Percentiles rank a stretch among this genome's conserved stretches.
phyloP scores from a whole-genome alignment of 116 monocot species.

The Posidonia oceanica region DNA sequence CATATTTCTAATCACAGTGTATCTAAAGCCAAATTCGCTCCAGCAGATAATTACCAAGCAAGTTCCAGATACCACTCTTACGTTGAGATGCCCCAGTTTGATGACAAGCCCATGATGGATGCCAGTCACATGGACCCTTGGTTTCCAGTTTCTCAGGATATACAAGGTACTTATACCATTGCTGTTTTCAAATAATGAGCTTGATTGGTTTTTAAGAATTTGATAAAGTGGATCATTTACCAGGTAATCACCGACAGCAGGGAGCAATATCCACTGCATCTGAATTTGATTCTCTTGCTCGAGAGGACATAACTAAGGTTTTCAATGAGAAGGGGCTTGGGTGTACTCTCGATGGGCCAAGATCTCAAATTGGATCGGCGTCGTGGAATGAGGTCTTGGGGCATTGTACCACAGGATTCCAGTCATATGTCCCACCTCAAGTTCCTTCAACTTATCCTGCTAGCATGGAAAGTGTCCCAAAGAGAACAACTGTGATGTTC shows the following conservation, averaged over 20 bases:
- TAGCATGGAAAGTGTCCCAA: conserved; percentile 1
- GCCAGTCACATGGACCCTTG: conserved; percentile 6
- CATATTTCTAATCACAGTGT: conserved; percentile 77
- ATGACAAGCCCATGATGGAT: conserved; percentile 47
- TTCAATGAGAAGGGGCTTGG: conserved; percentile 12
- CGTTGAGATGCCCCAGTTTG: conserved; percentile 55
- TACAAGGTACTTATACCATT: conserved; percentile 19
- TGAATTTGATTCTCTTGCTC: conserved; percentile 32
- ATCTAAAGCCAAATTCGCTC: conserved; percentile 96
- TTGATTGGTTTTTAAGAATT: neutral
- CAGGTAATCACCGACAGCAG: conserved; percentile 28
- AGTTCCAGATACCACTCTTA: conserved; percentile 89
- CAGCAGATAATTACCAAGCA: conserved; percentile 86
- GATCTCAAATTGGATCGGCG: conserved; percentile 28
- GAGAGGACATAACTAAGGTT: conserved; percentile 28
- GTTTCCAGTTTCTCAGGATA: conserved; percentile 23
- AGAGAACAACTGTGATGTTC: neutral
- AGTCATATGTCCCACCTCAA: neutral
- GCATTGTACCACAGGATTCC: neutral
- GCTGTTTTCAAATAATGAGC: neutral
- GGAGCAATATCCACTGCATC: conserved; percentile 21
- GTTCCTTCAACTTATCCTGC: neutral
- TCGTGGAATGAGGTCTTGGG: conserved; percentile 22
- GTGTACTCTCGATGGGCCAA: conserved; percentile 20
- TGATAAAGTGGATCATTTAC: neutral